Base-by-base conservation (phyloP, 352 stramenopile genomes). In the Thraustochytrium sp. region DNA sequence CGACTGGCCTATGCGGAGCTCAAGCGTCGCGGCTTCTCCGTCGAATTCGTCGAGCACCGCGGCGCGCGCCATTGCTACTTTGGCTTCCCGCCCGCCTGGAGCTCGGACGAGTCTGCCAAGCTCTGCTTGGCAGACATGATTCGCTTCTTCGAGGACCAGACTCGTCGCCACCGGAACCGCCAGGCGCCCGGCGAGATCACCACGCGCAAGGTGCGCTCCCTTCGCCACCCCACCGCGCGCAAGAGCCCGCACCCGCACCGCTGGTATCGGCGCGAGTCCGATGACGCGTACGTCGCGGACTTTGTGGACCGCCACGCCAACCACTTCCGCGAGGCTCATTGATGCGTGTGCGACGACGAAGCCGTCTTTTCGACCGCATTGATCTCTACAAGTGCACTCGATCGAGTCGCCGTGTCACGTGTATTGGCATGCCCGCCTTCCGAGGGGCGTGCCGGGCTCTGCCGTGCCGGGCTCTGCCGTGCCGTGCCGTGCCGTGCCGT, bases 51-150 rank as follows among this genome's bases (percentile, higher is more conserved):
- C 36, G 68, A 80, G 51, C 40, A 65, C 44, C 21, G 23, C 46
- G 48, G 31, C 2, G 68, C 68, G 2, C 68, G 68, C 44, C 68
- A 80, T 31, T 80, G 68, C 68, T 80, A 55, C 49, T 80, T 80
- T 44, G 68, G 68, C 34, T 80, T 80, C 4, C 68, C 68, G 1
- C 68, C 68, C 21, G 31, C 31, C 23, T 80, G 68, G 68, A 49
- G 34, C 40, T 49, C 59, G 34, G 59, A 72, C 26, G 59, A 49
- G 9, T 49, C 13, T 9, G 34, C 59, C 34, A 72, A 72, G 59
- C 59, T 44, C 16, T 72, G 59, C 36, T 31, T 72, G 1, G 9
- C 8, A 5, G 26, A 21, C 59, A 72, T 72, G 59, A 21, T 72
- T 9, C 59, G 59, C 40, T 72, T 72, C 36, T 72, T 72, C 26